Evolutionary conservation across 2,329 filamentous ascomycete species (phyloP).

Genomic region (Penicillium sp.): DNA sequence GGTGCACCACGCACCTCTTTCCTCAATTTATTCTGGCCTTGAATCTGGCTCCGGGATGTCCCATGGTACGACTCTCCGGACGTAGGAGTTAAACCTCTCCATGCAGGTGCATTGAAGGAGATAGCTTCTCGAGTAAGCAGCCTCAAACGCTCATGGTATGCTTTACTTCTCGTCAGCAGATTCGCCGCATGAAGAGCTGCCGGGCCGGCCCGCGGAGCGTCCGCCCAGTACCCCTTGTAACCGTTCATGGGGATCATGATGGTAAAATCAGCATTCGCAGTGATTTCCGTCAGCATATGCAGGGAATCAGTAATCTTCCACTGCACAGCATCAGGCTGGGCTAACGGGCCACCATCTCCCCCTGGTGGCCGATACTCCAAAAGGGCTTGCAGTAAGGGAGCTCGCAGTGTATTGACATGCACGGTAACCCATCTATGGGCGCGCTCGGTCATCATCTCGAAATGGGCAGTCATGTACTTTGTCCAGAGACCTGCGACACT

Average conservation of each 20-base stretch:
- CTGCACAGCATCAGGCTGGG: constrained; percentile 14
- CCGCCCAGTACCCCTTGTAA: constrained; percentile 20
- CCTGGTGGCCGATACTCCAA: background rate
- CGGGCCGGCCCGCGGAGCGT: background rate
- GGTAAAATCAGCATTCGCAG: constrained; percentile 19
- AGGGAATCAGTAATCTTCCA: constrained; percentile 16
- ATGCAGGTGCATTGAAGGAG: background rate
- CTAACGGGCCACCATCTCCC: background rate
- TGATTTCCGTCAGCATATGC: constrained; percentile 16
- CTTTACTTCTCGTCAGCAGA: background rate
- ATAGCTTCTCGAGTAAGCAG: constrained; percentile 3
- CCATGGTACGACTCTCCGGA: background rate
- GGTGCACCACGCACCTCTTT: constrained; percentile 14
- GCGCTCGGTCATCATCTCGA: constrained; percentile 24
- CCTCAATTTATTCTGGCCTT: constrained; percentile 16
- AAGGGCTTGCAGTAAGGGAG: constrained; percentile 15
- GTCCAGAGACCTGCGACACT: constrained; percentile 23
- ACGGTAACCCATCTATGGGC: constrained; percentile 27
- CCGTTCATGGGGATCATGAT: constrained; percentile 30
- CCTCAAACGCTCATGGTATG: constrained; percentile 14
- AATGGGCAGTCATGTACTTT: constrained; percentile 22
- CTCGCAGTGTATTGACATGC: constrained; percentile 16
- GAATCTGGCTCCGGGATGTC: background rate
- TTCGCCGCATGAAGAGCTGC: constrained; percentile 1
- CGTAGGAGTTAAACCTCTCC: background rate